Evolutionary conservation across 345 rosid genomes (phyloP).

Genomic region (Citrus maxima): DNA sequence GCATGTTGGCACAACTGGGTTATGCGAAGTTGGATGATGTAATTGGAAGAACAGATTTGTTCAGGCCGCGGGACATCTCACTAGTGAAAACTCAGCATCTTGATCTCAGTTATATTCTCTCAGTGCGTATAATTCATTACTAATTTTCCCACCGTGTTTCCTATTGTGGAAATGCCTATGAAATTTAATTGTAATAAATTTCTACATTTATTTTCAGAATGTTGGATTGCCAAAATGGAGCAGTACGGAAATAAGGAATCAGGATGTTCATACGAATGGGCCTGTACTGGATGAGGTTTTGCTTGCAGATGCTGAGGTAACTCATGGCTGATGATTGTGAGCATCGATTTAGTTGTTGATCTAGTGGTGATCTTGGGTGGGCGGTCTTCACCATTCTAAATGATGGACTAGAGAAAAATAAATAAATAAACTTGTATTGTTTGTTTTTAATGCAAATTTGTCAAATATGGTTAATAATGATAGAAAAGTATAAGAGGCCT

Average conservation of each 20-base stretch:
- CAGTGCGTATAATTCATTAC: constrained; percentile 43
- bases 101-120: constrained; percentile 74
- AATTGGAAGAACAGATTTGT: constrained; percentile 79
- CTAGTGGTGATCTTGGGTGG: background rate
- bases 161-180: background rate
- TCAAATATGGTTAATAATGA: background rate
- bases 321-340: background rate
- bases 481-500: background rate
- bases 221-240: constrained; percentile 85
- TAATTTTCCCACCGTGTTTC: constrained; percentile 1
- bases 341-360: background rate
- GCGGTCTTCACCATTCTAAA: background rate
- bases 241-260: constrained; percentile 88
- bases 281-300: constrained; percentile 75
- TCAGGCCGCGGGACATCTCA: constrained; percentile 83
- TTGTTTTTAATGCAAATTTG: background rate
- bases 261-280: constrained; percentile 86
- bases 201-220: constrained; percentile 40
- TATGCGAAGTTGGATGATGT: constrained; percentile 87
- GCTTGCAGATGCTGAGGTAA: constrained; percentile 90
- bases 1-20: constrained; percentile 89
- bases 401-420: background rate
- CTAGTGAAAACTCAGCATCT: constrained; percentile 98
- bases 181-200: constrained; percentile 9
- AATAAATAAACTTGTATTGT: background rate